phyloP scores from a whole-genome alignment of 495 filamentous ascomycete species.

The Podospora pseudocomata region DNA sequence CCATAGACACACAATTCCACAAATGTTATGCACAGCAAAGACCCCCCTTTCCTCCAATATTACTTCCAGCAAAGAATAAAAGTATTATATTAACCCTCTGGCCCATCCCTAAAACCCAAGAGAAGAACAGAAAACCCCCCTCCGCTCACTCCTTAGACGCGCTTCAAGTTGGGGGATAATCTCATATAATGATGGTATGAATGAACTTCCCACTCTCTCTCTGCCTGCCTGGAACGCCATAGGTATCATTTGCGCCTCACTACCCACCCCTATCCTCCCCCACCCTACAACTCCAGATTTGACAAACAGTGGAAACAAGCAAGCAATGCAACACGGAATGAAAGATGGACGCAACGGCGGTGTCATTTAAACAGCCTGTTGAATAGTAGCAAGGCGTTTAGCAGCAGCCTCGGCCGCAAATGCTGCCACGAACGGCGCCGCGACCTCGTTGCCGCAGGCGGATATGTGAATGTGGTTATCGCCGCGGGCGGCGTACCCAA shows the following conservation, averaged over 20 bases:
- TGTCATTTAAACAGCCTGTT: not conserved
- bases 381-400: not conserved
- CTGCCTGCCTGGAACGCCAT: not conserved
- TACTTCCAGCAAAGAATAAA: not conserved
- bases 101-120: not conserved
- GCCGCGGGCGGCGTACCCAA: constrained; percentile 74
- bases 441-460: constrained; percentile 42
- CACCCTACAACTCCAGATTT: not conserved
- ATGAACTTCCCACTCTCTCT: not conserved
- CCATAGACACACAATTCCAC: not conserved
- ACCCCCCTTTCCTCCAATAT: not conserved
- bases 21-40: not conserved
- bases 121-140: not conserved
- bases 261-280: not conserved
- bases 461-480: constrained; percentile 74
- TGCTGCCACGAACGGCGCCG: constrained; percentile 12
- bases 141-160: not conserved
- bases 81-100: not conserved
- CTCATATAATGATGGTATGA: not conserved
- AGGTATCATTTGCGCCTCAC: not conserved
- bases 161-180: not conserved
- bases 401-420: too few relatives aligned
- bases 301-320: not conserved
- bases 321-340: not conserved
- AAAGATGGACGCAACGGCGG: not conserved